These are phyloP conservation scores for Lepidium africanum DNA, from an alignment of 345 rosid species.

Conservation along the genomic window DNA sequence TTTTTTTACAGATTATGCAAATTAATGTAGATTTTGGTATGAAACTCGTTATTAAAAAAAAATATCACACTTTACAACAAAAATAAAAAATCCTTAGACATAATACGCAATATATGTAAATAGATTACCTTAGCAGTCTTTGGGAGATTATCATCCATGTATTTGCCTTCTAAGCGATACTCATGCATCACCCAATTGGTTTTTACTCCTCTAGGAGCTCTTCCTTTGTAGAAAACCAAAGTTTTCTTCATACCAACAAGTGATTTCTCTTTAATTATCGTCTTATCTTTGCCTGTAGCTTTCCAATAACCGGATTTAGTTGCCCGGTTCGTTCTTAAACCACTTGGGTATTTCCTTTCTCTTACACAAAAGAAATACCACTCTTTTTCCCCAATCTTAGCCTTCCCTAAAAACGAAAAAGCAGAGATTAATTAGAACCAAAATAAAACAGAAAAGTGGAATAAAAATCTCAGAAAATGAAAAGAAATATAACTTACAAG, in stretches of 20 bases:
- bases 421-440: background rate
- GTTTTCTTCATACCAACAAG: constrained; percentile 90
- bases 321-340: constrained; percentile 49
- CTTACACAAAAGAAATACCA: constrained; percentile 68
- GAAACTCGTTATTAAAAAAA: too few species aligned
- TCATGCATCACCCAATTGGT: constrained; percentile 86
- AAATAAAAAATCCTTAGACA: background rate
- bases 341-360: constrained; percentile 74
- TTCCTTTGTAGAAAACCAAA: constrained; percentile 70
- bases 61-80: background rate
- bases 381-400: constrained; percentile 42
- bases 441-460: background rate
- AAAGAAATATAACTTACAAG: constrained; percentile 36
- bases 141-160: constrained; percentile 33
- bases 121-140: constrained; percentile 40
- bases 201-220: constrained; percentile 80
- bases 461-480: background rate
- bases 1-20: too few species aligned
- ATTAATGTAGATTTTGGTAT: too few species aligned
- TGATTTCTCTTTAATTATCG: constrained; percentile 35
- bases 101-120: background rate
- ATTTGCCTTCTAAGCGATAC: constrained; percentile 58
- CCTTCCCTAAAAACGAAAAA: background rate
- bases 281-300: constrained; percentile 58
- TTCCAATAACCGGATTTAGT: constrained; percentile 51